Evolutionary conservation across 768 basidiomycete genomes (phyloP), one percentile per base, ranked within the genome.

Genomic region (Trametes gibbosa): DNA sequence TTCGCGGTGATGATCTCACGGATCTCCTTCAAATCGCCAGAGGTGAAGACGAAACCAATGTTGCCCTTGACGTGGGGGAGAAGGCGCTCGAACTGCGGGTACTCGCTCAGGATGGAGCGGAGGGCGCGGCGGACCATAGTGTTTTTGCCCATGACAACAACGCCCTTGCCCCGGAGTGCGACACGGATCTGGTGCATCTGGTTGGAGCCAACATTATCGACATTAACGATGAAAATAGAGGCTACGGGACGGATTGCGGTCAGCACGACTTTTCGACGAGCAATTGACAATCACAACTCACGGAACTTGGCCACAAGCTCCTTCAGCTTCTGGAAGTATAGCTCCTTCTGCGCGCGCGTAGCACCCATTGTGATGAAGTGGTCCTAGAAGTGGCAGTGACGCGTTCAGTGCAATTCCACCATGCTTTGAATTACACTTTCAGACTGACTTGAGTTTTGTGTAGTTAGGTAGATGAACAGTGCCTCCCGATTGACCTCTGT

Each of bases 81-180:
- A 76, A 99, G 90, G 70, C 86, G 90, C 81, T 99, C 97, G 80
- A 89, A 95, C 73, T 95, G 89, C 53, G 96, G 97, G 81, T 78
- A 81, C 69, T 98, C 97, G 65, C 83, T 61, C 71, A 98, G 86
- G 77, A 98, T 86, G 70, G 87, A 82, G 64, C 97, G 94, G 63
- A 99, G 84, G 61, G 95, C 97, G 69, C 97, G 93, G 80, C 97
- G 92, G 70, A 99, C 95, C 96, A 98, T 98, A 73, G 97, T 99
- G 87, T 99, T 99, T 81, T 99, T 99, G 73, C 97, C 97, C 97
- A 99, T 99, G 69, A 99, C 78, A 66, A 99, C 95, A 61, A 95
- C 79, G 80, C 92, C 97, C 75, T 92, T 94, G 71, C 95, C 94
- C 69, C 97, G 93, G 76, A 99, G 93, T 50, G 95, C 81, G 54